A percentile compares a stretch with the other conserved stretches of the same genome.
These are phyloP conservation scores for Pythium plurisporium DNA, from an alignment of 352 stramenopile species.

Conservation along the genomic window DNA sequence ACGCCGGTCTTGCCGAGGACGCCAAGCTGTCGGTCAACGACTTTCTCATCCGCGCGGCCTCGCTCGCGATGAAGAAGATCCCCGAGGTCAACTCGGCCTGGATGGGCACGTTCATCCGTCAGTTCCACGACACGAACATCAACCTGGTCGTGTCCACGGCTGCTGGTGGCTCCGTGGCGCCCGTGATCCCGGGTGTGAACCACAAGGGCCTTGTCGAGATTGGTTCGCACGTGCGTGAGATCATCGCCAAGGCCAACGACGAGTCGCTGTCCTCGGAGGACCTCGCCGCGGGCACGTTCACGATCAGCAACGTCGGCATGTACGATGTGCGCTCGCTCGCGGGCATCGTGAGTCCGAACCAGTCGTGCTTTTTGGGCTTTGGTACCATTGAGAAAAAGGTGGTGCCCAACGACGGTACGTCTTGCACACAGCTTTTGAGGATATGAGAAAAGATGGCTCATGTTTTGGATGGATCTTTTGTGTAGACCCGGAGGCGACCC, in stretches of 20 bases:
- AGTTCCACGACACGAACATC: constrained; percentile 95
- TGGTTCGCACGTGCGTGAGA: constrained; percentile 73
- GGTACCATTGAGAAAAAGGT: constrained; percentile 95
- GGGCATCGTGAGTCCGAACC: constrained; percentile 91
- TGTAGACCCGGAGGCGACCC: constrained; percentile 59
- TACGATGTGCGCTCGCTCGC: constrained; percentile 94
- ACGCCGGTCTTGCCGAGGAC: constrained; percentile 88
- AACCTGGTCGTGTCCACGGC: constrained; percentile 85
- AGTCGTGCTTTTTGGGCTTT: constrained; percentile 92
- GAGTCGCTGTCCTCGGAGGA: constrained; percentile 38
- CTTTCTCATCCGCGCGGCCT: constrained; percentile 95
- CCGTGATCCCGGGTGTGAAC: constrained; percentile 92
- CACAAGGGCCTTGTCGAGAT: constrained; percentile 89
- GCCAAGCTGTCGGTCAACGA: constrained; percentile 97
- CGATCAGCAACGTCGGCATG: constrained; percentile 95
- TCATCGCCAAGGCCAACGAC: constrained; percentile 47
- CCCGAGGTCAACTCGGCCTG: constrained; percentile 89
- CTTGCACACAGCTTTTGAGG: too few species aligned
- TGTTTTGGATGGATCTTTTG: constrained; percentile 24
- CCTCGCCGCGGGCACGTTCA: constrained; percentile 92
- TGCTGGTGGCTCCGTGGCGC: constrained; percentile 91
- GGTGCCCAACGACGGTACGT: constrained; percentile 80
- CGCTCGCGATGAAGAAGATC: constrained; percentile 95
- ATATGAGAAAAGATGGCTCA: too few species aligned
- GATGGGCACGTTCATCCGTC: constrained; percentile 90